Evolutionary conservation across 2,329 filamentous ascomycete genomes (phyloP).

Genomic region (Pseudocercospora fuligena): DNA sequence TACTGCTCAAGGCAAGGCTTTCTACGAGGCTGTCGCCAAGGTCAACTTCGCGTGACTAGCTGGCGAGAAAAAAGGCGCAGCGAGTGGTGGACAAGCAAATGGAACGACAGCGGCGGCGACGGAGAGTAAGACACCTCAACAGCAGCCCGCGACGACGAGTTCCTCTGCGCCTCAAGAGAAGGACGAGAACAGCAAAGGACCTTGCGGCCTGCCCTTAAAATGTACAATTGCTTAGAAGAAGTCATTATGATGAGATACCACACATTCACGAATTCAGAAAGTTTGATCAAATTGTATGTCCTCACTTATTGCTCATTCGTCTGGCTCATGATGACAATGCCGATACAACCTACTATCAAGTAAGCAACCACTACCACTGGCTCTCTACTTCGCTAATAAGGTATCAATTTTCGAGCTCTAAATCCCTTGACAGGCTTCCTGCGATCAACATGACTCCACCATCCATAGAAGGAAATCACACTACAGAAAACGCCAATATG

Average conservation of each 20-base stretch:
- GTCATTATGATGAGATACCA: not conserved
- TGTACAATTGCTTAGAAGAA: conserved; percentile 66
- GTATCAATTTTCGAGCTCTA: too few species aligned
- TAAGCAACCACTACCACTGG: too few species aligned
- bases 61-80: conserved; percentile 51
- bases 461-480: too few species aligned
- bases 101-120: conserved; percentile 18
- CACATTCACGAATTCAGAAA: not conserved
- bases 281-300: not conserved
- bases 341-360: too few species aligned
- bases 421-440: too few species aligned
- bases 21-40: conserved; percentile 79
- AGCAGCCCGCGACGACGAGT: conserved; percentile 30
- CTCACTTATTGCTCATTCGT: too few species aligned
- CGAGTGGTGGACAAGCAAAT: conserved; percentile 21
- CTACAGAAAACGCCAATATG: too few species aligned
- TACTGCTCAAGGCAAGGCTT: conserved; percentile 79
- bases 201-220: conserved; percentile 77
- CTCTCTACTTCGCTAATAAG: too few species aligned
- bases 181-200: conserved; percentile 63
- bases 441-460: too few species aligned
- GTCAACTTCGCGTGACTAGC: conserved; percentile 75
- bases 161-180: conserved; percentile 44
- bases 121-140: conserved; percentile 38
- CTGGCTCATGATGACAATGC: too few species aligned